Conservation (phyloP, 2,329 filamentous ascomycete genomes). For the Ophiocordyceps polyrhachis-furcata region DNA sequence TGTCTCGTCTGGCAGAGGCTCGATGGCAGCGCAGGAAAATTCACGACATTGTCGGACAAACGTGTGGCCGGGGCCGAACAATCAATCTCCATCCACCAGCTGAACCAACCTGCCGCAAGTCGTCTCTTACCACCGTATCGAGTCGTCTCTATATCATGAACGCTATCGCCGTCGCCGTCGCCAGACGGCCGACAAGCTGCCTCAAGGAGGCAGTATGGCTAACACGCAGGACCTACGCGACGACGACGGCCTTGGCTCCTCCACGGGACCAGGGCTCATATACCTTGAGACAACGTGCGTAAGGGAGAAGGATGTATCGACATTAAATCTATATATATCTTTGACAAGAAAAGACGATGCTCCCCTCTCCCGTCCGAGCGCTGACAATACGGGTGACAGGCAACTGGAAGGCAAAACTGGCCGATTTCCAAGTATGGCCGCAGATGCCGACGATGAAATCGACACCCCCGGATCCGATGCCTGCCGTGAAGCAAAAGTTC, state of each 20-base stretch:
- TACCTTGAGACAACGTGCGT: constrained; percentile 17
- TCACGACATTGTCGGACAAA: neutral
- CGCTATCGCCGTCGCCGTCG: constrained; percentile 40
- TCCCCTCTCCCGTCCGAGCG: neutral
- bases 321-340: no score
- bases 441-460: constrained; percentile 35
- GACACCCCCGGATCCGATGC: constrained; percentile 48
- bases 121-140: neutral
- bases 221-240: neutral
- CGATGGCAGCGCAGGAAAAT: neutral
- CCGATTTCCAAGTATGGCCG: constrained; percentile 32
- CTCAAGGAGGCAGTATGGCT: constrained; percentile 44
- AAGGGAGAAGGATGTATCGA: neutral
- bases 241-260: neutral
- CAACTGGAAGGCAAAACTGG: constrained; percentile 15
- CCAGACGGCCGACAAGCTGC: constrained; percentile 50
- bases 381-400: constrained; percentile 9
- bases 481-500: constrained; percentile 47
- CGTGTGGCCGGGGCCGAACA: no score
- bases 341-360: neutral
- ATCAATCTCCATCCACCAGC: neutral
- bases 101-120: neutral
- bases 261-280: constrained; percentile 9
- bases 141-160: neutral
- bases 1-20: neutral